A percentile compares a stretch with the other conserved stretches of the same genome.
phyloP scores from a whole-genome alignment of 202 grass and related monocot genomes.

The Alloteropsis angusta region DNA sequence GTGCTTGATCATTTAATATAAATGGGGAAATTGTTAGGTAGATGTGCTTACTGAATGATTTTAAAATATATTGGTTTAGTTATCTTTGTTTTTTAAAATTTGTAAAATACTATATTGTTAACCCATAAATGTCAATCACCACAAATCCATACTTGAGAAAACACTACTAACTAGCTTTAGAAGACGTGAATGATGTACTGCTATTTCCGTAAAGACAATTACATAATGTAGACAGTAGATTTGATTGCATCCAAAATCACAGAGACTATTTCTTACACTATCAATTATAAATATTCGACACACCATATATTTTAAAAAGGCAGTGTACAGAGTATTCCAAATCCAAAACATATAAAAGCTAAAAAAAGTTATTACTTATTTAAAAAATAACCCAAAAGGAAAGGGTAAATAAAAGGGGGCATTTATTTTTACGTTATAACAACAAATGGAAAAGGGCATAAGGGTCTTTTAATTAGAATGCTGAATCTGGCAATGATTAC shows the following conservation, averaged over 20 bases:
- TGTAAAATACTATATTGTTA: not conserved
- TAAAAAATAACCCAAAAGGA: not conserved
- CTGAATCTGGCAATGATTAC: not conserved
- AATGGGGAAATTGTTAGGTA: not conserved
- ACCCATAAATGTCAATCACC: too few relatives aligned
- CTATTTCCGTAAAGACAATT: not conserved
- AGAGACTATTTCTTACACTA: not conserved
- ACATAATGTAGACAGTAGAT: not conserved
- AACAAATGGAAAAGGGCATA: not conserved
- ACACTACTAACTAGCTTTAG: not conserved
- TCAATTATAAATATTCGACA: not conserved
- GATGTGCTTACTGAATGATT: not conserved
- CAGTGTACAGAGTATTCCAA: not conserved
- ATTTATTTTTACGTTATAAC: not conserved
- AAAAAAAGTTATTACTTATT: not conserved
- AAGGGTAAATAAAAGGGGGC: not conserved
- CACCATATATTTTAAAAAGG: not conserved
- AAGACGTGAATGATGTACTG: not conserved
- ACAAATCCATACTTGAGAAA: too few relatives aligned
- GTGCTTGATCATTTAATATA: not conserved
- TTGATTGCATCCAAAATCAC: not conserved
- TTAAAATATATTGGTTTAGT: not conserved
- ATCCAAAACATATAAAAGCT: not conserved
- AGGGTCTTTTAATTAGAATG: slow-evolving; percentile 6
- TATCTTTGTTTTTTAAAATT: not conserved